Percentiles rank a stretch among this genome's conserved stretches.
Evolutionary conservation across 352 stramenopile species (phyloP).

Genomic region (Globisporangium yorkense): DNA sequence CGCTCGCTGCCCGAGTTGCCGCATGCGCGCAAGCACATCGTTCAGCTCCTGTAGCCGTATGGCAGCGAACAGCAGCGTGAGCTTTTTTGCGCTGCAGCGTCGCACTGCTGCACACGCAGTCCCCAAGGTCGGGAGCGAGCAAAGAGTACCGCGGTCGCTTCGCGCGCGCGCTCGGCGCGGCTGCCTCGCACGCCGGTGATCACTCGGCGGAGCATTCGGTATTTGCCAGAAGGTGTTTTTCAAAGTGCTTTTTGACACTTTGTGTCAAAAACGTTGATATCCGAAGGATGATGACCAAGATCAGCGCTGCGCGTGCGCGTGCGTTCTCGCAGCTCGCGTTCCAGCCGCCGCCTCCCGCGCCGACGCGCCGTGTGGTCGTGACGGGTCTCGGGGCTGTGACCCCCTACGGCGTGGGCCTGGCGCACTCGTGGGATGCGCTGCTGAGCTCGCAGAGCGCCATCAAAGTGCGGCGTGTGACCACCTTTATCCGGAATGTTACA

Average conservation of each 20-base stretch:
- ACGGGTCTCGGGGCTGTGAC: conserved; percentile 90
- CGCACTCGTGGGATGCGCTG: conserved; percentile 77
- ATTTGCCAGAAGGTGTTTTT: too few species aligned
- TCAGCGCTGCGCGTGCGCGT: conserved; percentile 4
- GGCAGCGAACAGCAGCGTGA: not conserved
- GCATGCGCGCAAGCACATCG: conserved; percentile 45
- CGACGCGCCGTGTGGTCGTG: conserved; percentile 85
- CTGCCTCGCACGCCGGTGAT: conserved; percentile 34
- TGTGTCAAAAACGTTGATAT: not conserved
- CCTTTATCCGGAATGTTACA: not conserved
- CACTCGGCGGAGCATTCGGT: conserved; percentile 12
- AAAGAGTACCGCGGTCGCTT: conserved; percentile 32
- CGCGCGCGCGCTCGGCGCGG: conserved; percentile 28
- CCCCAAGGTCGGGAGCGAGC: not conserved
- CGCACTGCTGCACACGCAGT: not conserved
- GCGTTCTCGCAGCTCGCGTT: conserved; percentile 66
- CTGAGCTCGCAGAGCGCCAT: conserved; percentile 77
- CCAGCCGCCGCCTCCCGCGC: conserved; percentile 38
- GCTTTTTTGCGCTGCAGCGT: not conserved
- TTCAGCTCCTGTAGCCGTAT: conserved; percentile 37
- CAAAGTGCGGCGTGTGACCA: conserved; percentile 19
- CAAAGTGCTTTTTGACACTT: not conserved
- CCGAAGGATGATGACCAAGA: not conserved
- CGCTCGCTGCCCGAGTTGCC: conserved; percentile 39
- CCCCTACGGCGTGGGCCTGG: conserved; percentile 84